A percentile compares a stretch with the other conserved stretches of the same genome.
These are phyloP conservation scores for Globisporangium polare DNA, from an alignment of 352 stramenopile genomes.

Conservation along the genomic window DNA sequence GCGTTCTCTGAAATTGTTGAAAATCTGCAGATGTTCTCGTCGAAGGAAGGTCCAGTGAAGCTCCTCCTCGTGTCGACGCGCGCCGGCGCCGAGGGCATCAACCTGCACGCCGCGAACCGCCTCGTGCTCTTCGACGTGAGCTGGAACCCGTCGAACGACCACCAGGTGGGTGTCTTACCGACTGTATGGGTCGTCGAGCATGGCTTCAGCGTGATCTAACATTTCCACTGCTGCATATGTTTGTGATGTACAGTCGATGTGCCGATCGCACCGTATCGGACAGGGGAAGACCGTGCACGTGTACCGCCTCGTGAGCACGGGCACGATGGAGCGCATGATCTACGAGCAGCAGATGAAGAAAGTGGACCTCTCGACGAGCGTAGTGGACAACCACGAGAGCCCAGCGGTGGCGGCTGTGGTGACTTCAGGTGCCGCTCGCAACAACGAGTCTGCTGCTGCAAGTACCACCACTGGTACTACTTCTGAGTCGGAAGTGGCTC, in stretches of 20 bases:
- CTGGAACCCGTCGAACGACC: conserved; percentile 90
- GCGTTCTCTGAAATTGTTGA: neutral
- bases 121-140: conserved; percentile 90
- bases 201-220: neutral
- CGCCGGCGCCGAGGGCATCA: conserved; percentile 85
- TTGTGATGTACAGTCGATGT: conserved; percentile 76
- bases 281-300: conserved; percentile 88
- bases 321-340: conserved; percentile 92
- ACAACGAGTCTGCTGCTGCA: neutral
- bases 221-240: conserved; percentile 9
- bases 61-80: conserved; percentile 77
- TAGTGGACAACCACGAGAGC: conserved; percentile 54
- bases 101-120: conserved; percentile 86
- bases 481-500: conserved; percentile 7
- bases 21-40: conserved; percentile 52
- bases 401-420: neutral
- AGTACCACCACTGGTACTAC: neutral
- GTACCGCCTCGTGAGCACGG: conserved; percentile 90
- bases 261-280: conserved; percentile 88
- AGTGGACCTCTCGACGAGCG: conserved; percentile 68
- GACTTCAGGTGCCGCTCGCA: neutral
- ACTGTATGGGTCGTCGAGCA: too few species aligned
- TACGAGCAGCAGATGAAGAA: conserved; percentile 90
- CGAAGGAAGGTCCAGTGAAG: conserved; percentile 47
- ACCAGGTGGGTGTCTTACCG: conserved; percentile 60